Evolutionary conservation across 2,329 filamentous ascomycete genomes (phyloP), one percentile per base, ranked within the genome.

Genomic region (Verticillium nubilum): DNA sequence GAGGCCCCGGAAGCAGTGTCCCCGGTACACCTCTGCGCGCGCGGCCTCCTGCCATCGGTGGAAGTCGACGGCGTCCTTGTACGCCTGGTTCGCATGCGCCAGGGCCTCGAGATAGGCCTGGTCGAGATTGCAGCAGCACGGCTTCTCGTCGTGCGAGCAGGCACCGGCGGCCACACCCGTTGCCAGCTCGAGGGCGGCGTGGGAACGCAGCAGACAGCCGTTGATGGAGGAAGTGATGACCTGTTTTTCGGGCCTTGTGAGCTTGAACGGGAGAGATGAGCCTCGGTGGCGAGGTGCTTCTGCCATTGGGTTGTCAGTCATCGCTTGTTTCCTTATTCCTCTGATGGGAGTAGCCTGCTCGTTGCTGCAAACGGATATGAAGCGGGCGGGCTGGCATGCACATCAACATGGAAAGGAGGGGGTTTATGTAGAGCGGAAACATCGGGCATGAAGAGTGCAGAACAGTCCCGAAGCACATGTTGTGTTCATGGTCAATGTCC

Each of bases 1-100:
- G 59, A 67, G 57, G 17, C 57, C 59, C n/a, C 64, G 59, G 28
- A 66, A 63, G 50, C 64, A 65, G 56, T 69, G 67, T 13, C 67
- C 68, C 10, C 66, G 62, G 54, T 64, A 67, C 4, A 68, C 59
- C 25, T 67, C 60, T 2, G 61, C 64, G 26, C 65, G 63, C 2
- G 66, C 65, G 35, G 63, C 61, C 19, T 66, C 58, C 12, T 66
- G 63, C 15, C 59, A 60, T 29, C 61, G 56, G 26, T 50, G 26
- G n/a, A 58, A 54, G 17, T 57, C 47, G 9, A 59, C 50, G 19
- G 66, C 65, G n/a, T 63, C 56, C 9, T 59, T 55, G 19, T 63
- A 53, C 12, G 64, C 66, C 15, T 61, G 50, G 59, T 67, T 62
- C 2, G 66, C 66, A 23, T 59, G 52, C 19, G 55, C 54, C 15